These are phyloP conservation scores for Nicotiana benthamiana DNA, from an alignment of 257 asterid species.

Conservation along the genomic window DNA sequence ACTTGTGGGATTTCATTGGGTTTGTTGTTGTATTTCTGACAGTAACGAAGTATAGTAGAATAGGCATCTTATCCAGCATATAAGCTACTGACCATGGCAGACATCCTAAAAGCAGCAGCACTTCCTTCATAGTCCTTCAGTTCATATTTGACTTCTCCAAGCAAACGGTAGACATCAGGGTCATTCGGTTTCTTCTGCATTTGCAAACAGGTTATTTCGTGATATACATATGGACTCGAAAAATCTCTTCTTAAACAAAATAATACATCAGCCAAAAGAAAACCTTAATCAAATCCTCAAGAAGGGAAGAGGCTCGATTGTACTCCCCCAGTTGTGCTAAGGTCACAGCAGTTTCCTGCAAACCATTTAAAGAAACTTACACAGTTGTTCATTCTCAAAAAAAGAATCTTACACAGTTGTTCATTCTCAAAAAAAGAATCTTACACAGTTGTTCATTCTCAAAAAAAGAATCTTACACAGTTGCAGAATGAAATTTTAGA, in stretches of 20 bases:
- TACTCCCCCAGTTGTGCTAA: conserved; percentile 78
- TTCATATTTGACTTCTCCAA: conserved; percentile 88
- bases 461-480: conserved; percentile 4
- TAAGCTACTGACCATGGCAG: conserved; percentile 51
- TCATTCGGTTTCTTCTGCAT: conserved; percentile 64
- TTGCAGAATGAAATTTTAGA: conserved; percentile 1
- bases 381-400: background rate
- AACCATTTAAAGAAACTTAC: conserved; percentile 10
- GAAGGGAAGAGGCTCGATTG: conserved; percentile 50
- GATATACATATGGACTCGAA: background rate
- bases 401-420: conserved; percentile 10
- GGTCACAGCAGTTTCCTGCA: conserved; percentile 91
- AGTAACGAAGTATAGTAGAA: background rate
- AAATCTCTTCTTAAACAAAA: conserved; percentile 7
- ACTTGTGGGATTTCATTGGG: too few species aligned
- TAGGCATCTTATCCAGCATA: conserved; percentile 5
- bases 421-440: background rate
- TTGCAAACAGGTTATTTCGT: conserved; percentile 13
- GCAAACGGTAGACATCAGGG: conserved; percentile 84
- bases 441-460: conserved; percentile 1
- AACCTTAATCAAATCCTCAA: conserved; percentile 80
- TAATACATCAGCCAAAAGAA: conserved; percentile 12
- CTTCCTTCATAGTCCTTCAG: conserved; percentile 84
- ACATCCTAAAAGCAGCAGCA: conserved; percentile 61
- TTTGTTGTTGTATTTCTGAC: too few species aligned